Evolutionary conservation across 1,139 yeast genomes (phyloP).

Genomic region (Meyerozyma smithsonii): DNA sequence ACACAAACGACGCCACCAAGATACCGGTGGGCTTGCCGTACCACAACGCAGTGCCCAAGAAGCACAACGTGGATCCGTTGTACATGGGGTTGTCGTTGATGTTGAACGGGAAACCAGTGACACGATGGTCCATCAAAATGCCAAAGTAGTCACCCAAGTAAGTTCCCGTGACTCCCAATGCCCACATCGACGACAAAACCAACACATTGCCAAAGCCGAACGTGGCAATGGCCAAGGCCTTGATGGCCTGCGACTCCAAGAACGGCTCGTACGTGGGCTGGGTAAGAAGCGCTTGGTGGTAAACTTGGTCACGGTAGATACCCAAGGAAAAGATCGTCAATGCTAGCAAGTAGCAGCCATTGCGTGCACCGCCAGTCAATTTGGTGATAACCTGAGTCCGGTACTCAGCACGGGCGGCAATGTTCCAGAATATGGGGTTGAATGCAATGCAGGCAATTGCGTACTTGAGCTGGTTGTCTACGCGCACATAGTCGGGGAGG

Average conservation of each 20-base stretch:
- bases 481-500: constrained; percentile 20
- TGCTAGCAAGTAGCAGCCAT: constrained; percentile 84
- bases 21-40: constrained; percentile 89
- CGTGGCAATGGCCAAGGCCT: constrained; percentile 27
- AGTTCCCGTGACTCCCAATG: constrained; percentile 94
- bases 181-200: constrained; percentile 83
- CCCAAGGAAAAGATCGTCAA: constrained; percentile 80
- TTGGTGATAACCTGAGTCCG: constrained; percentile 71
- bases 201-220: constrained; percentile 73
- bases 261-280: constrained; percentile 54
- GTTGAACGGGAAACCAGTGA: constrained; percentile 92
- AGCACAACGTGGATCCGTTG: constrained; percentile 83
- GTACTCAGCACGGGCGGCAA: constrained; percentile 84
- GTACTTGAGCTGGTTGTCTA: constrained; percentile 21
- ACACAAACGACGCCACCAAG: constrained; percentile 65
- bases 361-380: constrained; percentile 53
- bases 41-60: constrained; percentile 86
- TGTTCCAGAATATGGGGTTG: constrained; percentile 95
- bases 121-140: constrained; percentile 83
- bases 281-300: constrained; percentile 49
- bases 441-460: constrained; percentile 66
- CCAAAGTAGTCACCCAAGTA: constrained; percentile 97
- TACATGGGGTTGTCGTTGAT: constrained; percentile 94
- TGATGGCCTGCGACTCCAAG: constrained; percentile 33
- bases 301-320: constrained; percentile 71